These are phyloP conservation scores for Geranium brycei DNA, from an alignment of 345 rosid species.

Conservation along the genomic window DNA sequence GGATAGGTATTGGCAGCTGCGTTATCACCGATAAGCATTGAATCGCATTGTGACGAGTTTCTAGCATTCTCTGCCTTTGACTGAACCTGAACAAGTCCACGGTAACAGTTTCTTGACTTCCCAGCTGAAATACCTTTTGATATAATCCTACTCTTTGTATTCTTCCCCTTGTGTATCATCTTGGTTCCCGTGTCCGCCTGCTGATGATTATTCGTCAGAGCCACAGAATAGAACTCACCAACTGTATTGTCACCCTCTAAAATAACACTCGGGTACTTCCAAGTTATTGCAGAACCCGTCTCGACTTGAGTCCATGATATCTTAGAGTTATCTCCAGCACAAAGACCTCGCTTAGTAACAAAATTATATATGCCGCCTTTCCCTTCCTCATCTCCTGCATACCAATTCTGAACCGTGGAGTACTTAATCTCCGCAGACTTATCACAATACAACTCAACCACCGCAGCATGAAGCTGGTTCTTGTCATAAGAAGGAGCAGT, in stretches of 20 bases:
- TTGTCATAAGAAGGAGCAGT: constrained; percentile 85
- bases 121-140: constrained; percentile 84
- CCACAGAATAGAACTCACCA: constrained; percentile 89
- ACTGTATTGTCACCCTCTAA: constrained; percentile 77
- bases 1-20: constrained; percentile 98
- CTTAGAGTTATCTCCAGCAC: constrained; percentile 66
- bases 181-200: constrained; percentile 91
- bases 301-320: constrained; percentile 99
- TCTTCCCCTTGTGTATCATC: constrained; percentile 96
- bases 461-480: constrained; percentile 94
- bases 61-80: constrained; percentile 86
- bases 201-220: constrained; percentile 75
- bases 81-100: constrained; percentile 94
- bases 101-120: constrained; percentile 67
- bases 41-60: constrained; percentile 85
- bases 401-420: constrained; percentile 94
- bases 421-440: constrained; percentile 77
- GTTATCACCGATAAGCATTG: constrained; percentile 86
- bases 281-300: constrained; percentile 91
- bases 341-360: constrained; percentile 87
- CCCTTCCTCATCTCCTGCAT: constrained; percentile 82
- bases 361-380: constrained; percentile 86
- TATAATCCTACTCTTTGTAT: constrained; percentile 73
- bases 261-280: constrained; percentile 93
- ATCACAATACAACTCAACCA: constrained; percentile 78